A percentile compares a stretch with the other conserved stretches of the same genome.
Evolutionary conservation across 176 grass and related monocot genomes (phyloP).

Genomic region (Avena sativa): DNA sequence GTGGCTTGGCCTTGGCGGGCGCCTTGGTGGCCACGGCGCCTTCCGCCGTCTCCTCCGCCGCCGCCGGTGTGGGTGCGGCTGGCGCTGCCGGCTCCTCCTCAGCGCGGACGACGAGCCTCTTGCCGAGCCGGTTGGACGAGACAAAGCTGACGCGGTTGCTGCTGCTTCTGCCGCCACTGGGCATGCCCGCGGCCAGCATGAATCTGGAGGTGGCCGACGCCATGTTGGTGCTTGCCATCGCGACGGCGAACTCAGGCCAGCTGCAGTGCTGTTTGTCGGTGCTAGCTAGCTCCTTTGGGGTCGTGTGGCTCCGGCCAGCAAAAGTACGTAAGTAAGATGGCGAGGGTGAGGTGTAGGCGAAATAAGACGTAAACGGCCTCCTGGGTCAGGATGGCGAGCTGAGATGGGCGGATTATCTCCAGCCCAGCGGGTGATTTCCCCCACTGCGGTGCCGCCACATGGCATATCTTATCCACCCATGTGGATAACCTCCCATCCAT

Average conservation of each 20-base stretch:
- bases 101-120: conserved; percentile 63
- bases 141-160: conserved; percentile 54
- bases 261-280: conserved; percentile 2
- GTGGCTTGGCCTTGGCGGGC: conserved; percentile 64
- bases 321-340: not conserved
- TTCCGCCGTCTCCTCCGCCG: not conserved
- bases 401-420: conserved; percentile 59
- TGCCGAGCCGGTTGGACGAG: conserved; percentile 41
- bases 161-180: not conserved
- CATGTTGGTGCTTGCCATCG: conserved; percentile 94
- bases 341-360: conserved; percentile 5
- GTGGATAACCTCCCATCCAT: conserved; percentile 64
- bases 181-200: conserved; percentile 49
- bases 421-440: conserved; percentile 38
- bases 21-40: conserved; percentile 47
- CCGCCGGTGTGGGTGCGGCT: conserved; percentile 14
- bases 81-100: conserved; percentile 55
- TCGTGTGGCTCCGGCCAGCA: conserved; percentile 32
- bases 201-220: conserved; percentile 82
- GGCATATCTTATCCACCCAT: conserved; percentile 64
- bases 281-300: conserved; percentile 16
- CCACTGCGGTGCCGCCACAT: conserved; percentile 60
- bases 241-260: not conserved
- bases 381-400: not conserved
- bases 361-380: not conserved